Percentiles rank a stretch among this genome's conserved stretches.
These are phyloP conservation scores for Pythium brachiatum DNA, from an alignment of 352 stramenopile genomes.

Conservation along the genomic window DNA sequence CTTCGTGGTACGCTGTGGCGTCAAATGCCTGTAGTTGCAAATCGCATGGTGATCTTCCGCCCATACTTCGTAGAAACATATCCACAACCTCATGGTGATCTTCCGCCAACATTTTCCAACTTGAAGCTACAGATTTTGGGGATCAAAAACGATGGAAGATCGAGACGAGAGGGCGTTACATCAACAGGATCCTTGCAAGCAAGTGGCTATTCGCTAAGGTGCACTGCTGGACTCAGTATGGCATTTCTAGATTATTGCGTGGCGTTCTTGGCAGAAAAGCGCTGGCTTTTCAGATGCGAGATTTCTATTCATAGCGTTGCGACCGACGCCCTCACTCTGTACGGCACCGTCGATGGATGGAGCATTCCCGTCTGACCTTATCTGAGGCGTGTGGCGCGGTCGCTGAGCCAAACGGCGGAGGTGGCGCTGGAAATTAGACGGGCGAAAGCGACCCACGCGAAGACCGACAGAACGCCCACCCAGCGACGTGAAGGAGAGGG, in stretches of 20 bases:
- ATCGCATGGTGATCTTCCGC: neutral
- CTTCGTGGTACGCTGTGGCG: no score
- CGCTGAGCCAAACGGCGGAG: neutral
- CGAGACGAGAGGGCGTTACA: neutral
- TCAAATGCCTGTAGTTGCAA: no score
- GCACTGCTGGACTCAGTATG: neutral
- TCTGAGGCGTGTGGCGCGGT: neutral
- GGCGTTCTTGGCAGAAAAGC: constrained; percentile 15
- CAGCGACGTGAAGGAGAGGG: neutral
- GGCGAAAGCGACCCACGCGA: neutral
- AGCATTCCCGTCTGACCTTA: constrained; percentile 7
- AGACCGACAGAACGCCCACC: neutral
- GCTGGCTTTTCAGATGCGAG: constrained; percentile 24
- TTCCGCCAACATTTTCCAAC: neutral
- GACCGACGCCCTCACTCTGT: neutral
- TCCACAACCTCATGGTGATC: neutral
- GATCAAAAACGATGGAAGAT: constrained; percentile 3
- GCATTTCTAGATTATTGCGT: neutral
- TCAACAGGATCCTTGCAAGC: neutral
- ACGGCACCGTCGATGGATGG: neutral
- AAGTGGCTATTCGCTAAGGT: neutral
- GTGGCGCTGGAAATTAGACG: neutral
- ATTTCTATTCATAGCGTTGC: constrained; percentile 32
- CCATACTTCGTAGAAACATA: neutral
- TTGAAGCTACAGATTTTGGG: neutral